These are phyloP conservation scores for Yamadazyma akitaensis DNA, from an alignment of 805 yeast genomes.

Conservation along the genomic window DNA sequence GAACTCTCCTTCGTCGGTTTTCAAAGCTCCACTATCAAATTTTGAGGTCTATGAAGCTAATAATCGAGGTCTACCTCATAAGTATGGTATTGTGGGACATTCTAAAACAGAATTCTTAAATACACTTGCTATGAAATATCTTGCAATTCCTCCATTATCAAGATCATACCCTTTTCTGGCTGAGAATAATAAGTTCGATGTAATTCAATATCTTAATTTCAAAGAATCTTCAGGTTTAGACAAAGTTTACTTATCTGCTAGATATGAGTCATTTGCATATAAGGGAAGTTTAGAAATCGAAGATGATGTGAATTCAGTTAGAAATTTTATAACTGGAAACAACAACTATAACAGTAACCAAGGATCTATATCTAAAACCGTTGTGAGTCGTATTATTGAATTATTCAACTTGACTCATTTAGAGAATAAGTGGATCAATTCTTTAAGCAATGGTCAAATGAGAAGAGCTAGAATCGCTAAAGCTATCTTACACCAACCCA, in stretches of 20 bases:
- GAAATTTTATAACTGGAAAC: conserved; percentile 53
- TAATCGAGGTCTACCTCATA: conserved; percentile 15
- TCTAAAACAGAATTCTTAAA: conserved; percentile 53
- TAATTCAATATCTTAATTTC: conserved; percentile 32
- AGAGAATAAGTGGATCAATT: conserved; percentile 74
- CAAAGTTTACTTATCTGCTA: conserved; percentile 74
- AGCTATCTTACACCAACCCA: conserved; percentile 63
- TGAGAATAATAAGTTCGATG: conserved; percentile 24
- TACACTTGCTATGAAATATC: conserved; percentile 52
- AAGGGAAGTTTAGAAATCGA: conserved; percentile 59
- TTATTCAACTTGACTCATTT: conserved; percentile 55
- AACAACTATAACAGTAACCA: conserved; percentile 46
- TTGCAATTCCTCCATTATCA: conserved; percentile 50
- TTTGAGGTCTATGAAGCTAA: conserved; percentile 22
- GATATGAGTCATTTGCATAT: conserved; percentile 71
- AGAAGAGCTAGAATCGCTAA: conserved; percentile 85
- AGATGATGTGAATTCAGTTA: conserved; percentile 66
- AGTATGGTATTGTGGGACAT: conserved; percentile 38
- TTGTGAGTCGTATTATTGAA: conserved; percentile 18
- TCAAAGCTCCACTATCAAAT: conserved; percentile 23
- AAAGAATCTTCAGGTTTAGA: conserved; percentile 35
- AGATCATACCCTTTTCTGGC: conserved; percentile 53
- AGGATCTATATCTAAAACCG: conserved; percentile 27
- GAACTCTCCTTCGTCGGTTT: conserved; percentile 8
- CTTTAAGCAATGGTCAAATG: conserved; percentile 90